Evolutionary conservation across 1,284 basidiomycete genomes (phyloP), one percentile per base, ranked within the genome.

Genomic region (Cerioporus squamosus): DNA sequence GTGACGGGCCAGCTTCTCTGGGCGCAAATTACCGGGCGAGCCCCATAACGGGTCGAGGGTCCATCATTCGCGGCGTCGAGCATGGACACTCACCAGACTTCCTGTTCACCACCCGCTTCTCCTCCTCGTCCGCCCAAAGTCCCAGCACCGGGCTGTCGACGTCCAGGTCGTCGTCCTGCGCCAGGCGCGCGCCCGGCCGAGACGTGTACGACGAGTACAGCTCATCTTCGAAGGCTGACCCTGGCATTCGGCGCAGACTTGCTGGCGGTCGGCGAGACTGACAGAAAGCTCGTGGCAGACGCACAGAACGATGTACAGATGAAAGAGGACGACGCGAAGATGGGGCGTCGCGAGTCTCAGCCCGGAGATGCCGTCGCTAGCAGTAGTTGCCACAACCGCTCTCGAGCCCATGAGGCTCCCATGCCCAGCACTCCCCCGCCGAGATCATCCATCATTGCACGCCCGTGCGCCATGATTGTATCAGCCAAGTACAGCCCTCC

Each of bases 131-230:
- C 43, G 60, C 60, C 63, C 63, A 64, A 31, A 57, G 39, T 2
- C 63, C 63, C n/a, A 64, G 60, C 51, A 62, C 60, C 18, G 63
- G 63, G 18, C 63, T 64, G 60, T 64, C 63, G 44, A 53, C 55
- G 38, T 64, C 62, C 26, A 59, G 51, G 50, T 51, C 55, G 43
- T 53, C 53, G 6, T 33, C 31, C n/a, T 46, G 57, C 24, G 55
- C 43, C 22, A 64, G 55, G 4, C 51, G 26, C 44, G 38, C 15
- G 17, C 49, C 38, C 22, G 56, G 44, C 47, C 55, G 51, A 26
- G 57, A 49, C 5, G 59, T 46, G 57, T 59, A 61, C 3, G 62
- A 55, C 52, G 44, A 52, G 52, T 60, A 60, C 44, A 62, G 53
- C 47, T 64, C 63, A 57, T 63, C 59, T 56, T 60, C 60, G 20